These are phyloP conservation scores for Bothriochloa decipiens DNA, from an alignment of 176 grass and related monocot species.

Conservation along the genomic window DNA sequence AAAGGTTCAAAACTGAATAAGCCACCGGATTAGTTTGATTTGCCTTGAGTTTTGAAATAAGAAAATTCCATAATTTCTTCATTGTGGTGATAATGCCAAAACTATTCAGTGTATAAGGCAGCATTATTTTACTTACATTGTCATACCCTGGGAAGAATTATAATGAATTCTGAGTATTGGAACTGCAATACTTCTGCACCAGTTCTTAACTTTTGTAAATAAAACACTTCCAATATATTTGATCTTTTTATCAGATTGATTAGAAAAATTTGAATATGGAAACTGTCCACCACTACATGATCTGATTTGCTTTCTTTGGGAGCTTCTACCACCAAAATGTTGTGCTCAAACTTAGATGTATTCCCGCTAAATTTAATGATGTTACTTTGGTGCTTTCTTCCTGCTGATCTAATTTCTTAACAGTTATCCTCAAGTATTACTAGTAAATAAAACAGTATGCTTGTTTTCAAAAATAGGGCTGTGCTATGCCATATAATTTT, in stretches of 20 bases:
- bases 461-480: background rate
- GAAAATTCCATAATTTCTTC: background rate
- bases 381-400: background rate
- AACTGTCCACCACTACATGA: background rate
- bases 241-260: background rate
- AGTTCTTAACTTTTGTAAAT: background rate
- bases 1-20: background rate
- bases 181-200: background rate
- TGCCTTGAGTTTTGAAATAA: background rate
- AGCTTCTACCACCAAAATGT: background rate
- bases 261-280: background rate
- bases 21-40: background rate
- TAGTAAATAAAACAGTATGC: background rate
- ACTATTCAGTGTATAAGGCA: background rate
- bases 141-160: background rate
- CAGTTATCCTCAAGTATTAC: background rate
- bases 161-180: background rate
- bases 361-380: background rate
- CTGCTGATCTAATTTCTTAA: background rate
- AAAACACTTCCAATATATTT: background rate
- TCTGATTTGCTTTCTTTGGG: background rate
- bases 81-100: conserved; percentile 5
- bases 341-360: background rate
- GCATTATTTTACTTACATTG: background rate
- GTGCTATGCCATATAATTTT: background rate